Evolutionary conservation across 805 yeast genomes (phyloP).

Genomic region (Saccharomycopsis schoenii): DNA sequence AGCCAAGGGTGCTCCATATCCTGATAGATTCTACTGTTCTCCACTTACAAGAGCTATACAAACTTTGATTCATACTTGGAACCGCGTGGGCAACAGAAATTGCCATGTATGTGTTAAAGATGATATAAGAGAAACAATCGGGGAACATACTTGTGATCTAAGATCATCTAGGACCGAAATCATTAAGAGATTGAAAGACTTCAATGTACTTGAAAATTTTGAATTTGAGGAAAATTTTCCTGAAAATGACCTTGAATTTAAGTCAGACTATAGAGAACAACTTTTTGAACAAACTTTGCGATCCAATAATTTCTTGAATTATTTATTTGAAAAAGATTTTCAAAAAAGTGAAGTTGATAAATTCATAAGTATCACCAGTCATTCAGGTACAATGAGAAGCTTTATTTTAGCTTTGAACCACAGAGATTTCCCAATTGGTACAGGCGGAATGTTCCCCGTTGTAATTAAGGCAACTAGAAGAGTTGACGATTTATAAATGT

Average conservation of each 20-base stretch:
- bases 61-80: constrained; percentile 45
- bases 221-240: constrained; percentile 34
- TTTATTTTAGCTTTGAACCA: constrained; percentile 39
- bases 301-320: constrained; percentile 38
- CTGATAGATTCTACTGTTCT: constrained; percentile 45
- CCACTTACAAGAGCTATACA: constrained; percentile 58
- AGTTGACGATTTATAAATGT: constrained; percentile 13
- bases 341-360: constrained; percentile 19
- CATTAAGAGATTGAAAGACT: constrained; percentile 27
- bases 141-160: constrained; percentile 51
- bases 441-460: constrained; percentile 51
- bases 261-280: constrained; percentile 37
- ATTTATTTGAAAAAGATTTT: constrained; percentile 28
- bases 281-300: constrained; percentile 32
- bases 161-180: constrained; percentile 32
- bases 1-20: constrained; percentile 42
- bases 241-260: constrained; percentile 38
- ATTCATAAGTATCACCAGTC: constrained; percentile 24
- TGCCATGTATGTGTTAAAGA: constrained; percentile 29
- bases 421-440: constrained; percentile 37
- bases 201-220: constrained; percentile 23
- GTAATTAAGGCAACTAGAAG: constrained; percentile 32
- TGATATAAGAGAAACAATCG: constrained; percentile 50
- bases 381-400: constrained; percentile 41
- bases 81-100: constrained; percentile 22